phyloP scores from a whole-genome alignment of 257 asterid genomes.

The Ballota nigra region DNA sequence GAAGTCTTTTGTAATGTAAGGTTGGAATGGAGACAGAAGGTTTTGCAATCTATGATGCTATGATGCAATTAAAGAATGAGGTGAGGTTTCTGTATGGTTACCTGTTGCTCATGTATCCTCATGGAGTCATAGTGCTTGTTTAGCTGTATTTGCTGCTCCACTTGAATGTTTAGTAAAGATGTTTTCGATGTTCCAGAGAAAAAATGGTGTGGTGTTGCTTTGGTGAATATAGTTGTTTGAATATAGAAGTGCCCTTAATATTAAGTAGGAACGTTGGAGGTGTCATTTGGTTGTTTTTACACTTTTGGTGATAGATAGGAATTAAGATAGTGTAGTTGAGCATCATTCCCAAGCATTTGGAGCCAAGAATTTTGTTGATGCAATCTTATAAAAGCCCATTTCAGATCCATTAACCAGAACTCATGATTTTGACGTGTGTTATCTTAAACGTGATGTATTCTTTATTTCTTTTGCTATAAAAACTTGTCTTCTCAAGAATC shows the following conservation, averaged over 20 bases:
- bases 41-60: slow-evolving; percentile 88
- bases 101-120: slow-evolving; percentile 3
- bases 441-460: background rate
- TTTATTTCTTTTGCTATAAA: background rate
- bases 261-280: slow-evolving; percentile 1
- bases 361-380: background rate
- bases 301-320: background rate
- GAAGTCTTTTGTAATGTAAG: slow-evolving; percentile 31
- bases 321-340: background rate
- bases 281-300: background rate
- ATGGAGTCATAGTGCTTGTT: slow-evolving; percentile 3
- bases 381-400: background rate
- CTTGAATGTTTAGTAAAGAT: slow-evolving; percentile 8
- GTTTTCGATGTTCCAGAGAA: slow-evolving; percentile 11
- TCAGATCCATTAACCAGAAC: background rate
- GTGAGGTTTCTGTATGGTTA: slow-evolving; percentile 38
- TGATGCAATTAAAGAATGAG: slow-evolving; percentile 92
- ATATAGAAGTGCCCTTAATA: background rate
- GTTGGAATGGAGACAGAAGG: slow-evolving; percentile 93
- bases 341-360: slow-evolving; percentile 5
- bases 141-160: background rate
- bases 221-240: background rate
- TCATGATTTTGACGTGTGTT: background rate
- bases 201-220: slow-evolving; percentile 4
- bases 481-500: background rate